Conservation (phyloP, 2,329 filamentous ascomycete species). For the Blumeria hordei region DNA sequence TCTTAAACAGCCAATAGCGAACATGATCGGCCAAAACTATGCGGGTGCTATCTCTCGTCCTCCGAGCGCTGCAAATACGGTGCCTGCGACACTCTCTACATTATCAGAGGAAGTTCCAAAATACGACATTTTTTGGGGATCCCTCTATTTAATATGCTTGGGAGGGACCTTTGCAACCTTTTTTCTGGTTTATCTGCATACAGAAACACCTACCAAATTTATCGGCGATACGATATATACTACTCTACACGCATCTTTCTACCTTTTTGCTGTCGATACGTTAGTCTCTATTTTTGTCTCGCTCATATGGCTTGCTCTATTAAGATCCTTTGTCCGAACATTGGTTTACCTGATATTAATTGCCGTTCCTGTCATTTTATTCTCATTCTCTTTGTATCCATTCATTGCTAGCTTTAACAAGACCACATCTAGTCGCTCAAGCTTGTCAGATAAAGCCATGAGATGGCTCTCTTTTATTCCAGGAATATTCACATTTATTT, state of each 20-base stretch:
- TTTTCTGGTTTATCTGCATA: slow-evolving; percentile 75
- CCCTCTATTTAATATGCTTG: slow-evolving; percentile 65
- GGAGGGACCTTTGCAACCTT: slow-evolving; percentile 72
- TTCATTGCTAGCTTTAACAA: slow-evolving; percentile 65
- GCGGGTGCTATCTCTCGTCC: slow-evolving; percentile 8
- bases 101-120: slow-evolving; percentile 44
- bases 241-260: slow-evolving; percentile 63
- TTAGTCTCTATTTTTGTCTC: slow-evolving; percentile 74
- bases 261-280: slow-evolving; percentile 77
- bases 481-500: slow-evolving; percentile 44
- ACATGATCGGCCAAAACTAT: slow-evolving; percentile 6
- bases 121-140: slow-evolving; percentile 82
- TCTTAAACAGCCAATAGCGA: slow-evolving; percentile 9
- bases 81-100: slow-evolving; percentile 30
- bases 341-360: slow-evolving; percentile 61
- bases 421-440: slow-evolving; percentile 46
- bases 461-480: slow-evolving; percentile 66
- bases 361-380: slow-evolving; percentile 62
- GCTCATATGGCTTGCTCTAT: slow-evolving; percentile 66
- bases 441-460: slow-evolving; percentile 74
- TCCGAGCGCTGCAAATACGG: slow-evolving; percentile 17
- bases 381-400: slow-evolving; percentile 78
- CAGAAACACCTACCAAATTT: slow-evolving; percentile 41
- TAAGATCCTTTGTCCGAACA: slow-evolving; percentile 71
- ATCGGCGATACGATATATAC: slow-evolving; percentile 90